Base-by-base conservation (phyloP, 1,139 yeast genomes). In the Debaryomycetaceae sp. region DNA sequence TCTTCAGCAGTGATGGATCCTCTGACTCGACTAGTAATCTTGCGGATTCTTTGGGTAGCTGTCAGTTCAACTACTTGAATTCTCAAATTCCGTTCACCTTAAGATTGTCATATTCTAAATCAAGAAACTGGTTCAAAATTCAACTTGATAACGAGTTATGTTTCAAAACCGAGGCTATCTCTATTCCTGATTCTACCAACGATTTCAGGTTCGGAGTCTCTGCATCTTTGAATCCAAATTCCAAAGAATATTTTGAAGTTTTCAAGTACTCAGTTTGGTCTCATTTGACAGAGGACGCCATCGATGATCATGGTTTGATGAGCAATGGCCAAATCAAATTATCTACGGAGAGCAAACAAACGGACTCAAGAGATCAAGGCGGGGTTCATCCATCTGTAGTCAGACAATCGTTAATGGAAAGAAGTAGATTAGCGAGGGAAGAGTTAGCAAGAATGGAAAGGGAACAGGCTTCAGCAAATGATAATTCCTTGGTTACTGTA, bases 91-190 rank as follows among this genome's bases (percentile, higher is more conserved):
- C 95, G 6, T 69, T 78, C 36, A 83, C 87, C 1, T 45, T 84
- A n/a, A 76, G 90, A 62, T 54, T 85, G 11, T 78, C 85, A 2
- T 84, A 83, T 54, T 75, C 81, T 33, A 61, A 64, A n/a, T 36
- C 49, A 0, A 49, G 51, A 27, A 67, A 69, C 31, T 62, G 75
- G 55, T 72, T 86, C 49, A 83, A 83, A 52, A 74, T 85, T 14
- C 89, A 86, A 52, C 64, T 84, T 39, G 89, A 86, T 59, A 86
- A 86, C 58, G 80, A 78, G 53, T 69, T 86, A 45, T 82, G 90
- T 58, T 80, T 85, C 63, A 82, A 81, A 58, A 83, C 90, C 0
- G 76, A 78, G 48, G 62, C 76, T 44, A 66, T 85, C 37, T 55
- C 60, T 24, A 56, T 81, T 22, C 76, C 75, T 20, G 41, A 46